Evolutionary conservation across 2,329 filamentous ascomycete species (phyloP).

Genomic region (Zymoseptoria tritici): DNA sequence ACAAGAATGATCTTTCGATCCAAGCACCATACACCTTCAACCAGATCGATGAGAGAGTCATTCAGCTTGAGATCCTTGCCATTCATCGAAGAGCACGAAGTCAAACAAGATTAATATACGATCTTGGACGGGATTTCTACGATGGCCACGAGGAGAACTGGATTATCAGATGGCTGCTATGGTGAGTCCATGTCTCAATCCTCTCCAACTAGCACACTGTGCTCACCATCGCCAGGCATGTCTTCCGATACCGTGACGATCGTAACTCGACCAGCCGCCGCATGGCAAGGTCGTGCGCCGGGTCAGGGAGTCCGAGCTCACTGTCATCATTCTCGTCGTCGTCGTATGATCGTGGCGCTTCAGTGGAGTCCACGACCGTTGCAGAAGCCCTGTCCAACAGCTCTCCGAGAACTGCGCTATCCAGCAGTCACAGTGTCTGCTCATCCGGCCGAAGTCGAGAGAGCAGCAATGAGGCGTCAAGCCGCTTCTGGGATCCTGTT

Average conservation of each 20-base stretch:
- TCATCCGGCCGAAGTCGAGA: not conserved
- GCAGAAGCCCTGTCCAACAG: not conserved
- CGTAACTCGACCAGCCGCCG: slow-evolving; percentile 21
- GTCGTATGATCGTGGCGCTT: not conserved
- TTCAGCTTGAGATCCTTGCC: slow-evolving; percentile 34
- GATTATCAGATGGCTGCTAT: slow-evolving; percentile 41
- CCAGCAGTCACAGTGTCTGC: not conserved
- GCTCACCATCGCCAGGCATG: slow-evolving; percentile 30
- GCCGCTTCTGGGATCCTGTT: slow-evolving; percentile 6
- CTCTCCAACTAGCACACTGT: not conserved
- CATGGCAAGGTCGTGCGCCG: not conserved
- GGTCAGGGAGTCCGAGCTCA: not conserved
- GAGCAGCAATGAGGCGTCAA: not conserved
- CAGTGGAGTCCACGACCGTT: not conserved
- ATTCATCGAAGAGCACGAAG: slow-evolving; percentile 31
- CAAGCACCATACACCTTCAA: slow-evolving; percentile 30
- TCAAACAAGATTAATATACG: slow-evolving; percentile 34
- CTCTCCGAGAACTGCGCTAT: not conserved
- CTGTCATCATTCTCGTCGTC: not conserved
- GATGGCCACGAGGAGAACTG: slow-evolving; percentile 37
- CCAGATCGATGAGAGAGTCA: slow-evolving; percentile 40
- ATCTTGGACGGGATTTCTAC: slow-evolving; percentile 32
- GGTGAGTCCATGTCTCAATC: not conserved
- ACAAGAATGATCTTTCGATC: slow-evolving; percentile 7
- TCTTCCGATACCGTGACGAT: slow-evolving; percentile 38